Evolutionary conservation across 176 grass and related monocot species (phyloP), one percentile per base, ranked within the genome.

Genomic region (Aegilops bicornis): DNA sequence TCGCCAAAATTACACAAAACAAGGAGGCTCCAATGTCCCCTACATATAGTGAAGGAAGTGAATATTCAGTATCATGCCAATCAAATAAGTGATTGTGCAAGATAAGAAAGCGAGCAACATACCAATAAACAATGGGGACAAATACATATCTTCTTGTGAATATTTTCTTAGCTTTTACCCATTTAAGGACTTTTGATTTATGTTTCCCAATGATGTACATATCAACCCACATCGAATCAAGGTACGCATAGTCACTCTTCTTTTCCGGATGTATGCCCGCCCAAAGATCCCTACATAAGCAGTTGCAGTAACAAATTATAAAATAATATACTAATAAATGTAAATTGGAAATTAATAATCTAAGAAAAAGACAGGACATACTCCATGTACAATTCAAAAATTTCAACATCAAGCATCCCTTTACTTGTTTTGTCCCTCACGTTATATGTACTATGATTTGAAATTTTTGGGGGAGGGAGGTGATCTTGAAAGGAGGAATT

Each of bases 11-110:
- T 88, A 77, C 91, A 98, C 17, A 98, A 89, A 19, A 98, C 89
- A 84, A 98, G 93, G 65, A 98, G 94, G 79, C 79, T 98, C 93
- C 96, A 98, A 78, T 95, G 96, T 70, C 86, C 83, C 84, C 96
- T 98, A 48, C 76, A 87, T 98, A 2, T 79, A 87, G 79, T 59
- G 24, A 77, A 73, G 36, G 14, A 80, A 69, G 30, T 67, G 12
- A 30, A 85, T 22, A 61, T 22, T 69, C 59, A 9, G 78, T 36
- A 77, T n/a, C 13, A 33, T 29, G 16, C 67, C 14, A 79, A 43
- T 75, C 24, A 58, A 68, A 45, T 37, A 61, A 73, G 23, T 73
- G 24, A 86, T 30, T 37, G 24, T 27, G 80, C 64, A 78, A 84
- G 19, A 45, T 83, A 65, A 42, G 23, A 73, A 54, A 30, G 43